Conservation (phyloP, 768 basidiomycete genomes). For the Tylopilus sp. region DNA sequence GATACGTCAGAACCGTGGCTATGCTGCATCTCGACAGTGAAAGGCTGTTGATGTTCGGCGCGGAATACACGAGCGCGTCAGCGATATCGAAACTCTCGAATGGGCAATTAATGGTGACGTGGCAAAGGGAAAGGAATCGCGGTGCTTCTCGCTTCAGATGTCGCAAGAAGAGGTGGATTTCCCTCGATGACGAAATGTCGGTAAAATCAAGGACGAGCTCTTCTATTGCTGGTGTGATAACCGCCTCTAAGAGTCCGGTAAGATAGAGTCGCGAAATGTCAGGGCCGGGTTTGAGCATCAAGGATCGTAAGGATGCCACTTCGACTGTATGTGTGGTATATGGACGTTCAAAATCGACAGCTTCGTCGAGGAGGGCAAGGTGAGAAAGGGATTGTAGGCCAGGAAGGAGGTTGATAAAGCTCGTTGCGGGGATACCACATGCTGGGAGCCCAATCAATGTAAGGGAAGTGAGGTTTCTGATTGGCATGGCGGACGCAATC, state of each 20-base stretch:
- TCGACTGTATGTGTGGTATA: conserved; percentile 7
- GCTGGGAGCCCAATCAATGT: conserved; percentile 23
- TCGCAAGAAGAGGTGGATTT: conserved; percentile 28
- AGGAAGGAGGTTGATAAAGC: conserved; percentile 23
- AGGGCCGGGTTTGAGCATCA: conserved; percentile 23
- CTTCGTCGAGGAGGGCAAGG: conserved; percentile 26
- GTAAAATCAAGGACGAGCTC: conserved; percentile 27
- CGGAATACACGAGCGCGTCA: conserved; percentile 21
- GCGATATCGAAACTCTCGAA: conserved; percentile 24
- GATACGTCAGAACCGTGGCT: conserved; percentile 23
- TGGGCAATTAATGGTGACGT: conserved; percentile 21
- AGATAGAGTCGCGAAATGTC: conserved; percentile 29
- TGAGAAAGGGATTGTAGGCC: conserved; percentile 19
- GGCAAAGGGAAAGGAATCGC: conserved; percentile 23
- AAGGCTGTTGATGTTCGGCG: conserved; percentile 23
- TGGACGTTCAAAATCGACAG: conserved; percentile 24
- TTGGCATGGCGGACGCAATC: conserved; percentile 17
- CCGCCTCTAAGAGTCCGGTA: conserved; percentile 20
- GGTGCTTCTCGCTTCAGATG: conserved; percentile 26
- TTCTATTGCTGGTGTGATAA: conserved; percentile 24
- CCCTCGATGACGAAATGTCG: conserved; percentile 23
- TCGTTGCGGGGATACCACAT: conserved; percentile 18
- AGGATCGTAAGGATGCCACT: conserved; percentile 17
- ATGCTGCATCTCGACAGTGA: conserved; percentile 26
- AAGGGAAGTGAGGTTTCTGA: conserved; percentile 21